These are phyloP conservation scores for Fusarium fujikuroi DNA, from an alignment of 2,329 filamentous ascomycete species.

Conservation along the genomic window DNA sequence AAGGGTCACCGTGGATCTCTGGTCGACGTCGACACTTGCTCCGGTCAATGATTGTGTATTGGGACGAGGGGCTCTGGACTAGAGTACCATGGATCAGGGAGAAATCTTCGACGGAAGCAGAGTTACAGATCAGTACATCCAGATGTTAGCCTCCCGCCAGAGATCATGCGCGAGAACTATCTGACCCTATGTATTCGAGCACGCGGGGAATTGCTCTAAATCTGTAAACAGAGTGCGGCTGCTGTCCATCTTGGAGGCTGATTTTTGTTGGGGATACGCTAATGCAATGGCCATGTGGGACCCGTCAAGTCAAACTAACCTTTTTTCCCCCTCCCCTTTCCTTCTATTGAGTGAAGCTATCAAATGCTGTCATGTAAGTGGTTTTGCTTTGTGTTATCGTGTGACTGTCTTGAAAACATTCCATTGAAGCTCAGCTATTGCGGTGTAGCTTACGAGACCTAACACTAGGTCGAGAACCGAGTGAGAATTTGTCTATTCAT, in stretches of 20 bases:
- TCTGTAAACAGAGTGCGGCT: constrained; percentile 34
- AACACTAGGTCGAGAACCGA: not conserved
- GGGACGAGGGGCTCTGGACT: constrained; percentile 22
- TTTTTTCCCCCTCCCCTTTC: not conserved
- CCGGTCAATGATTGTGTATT: constrained; percentile 15
- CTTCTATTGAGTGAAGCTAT: constrained; percentile 5
- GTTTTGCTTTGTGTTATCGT: constrained; percentile 4
- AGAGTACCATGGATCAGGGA: constrained; percentile 8
- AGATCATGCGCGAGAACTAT: not conserved
- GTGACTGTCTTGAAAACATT: not conserved
- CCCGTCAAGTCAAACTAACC: constrained; percentile 13
- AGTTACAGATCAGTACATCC: not conserved
- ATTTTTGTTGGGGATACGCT: constrained; percentile 47
- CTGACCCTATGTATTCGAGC: not conserved
- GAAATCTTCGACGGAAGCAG: not conserved
- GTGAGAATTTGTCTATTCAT: not conserved
- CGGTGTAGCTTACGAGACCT: not conserved
- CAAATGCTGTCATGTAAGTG: constrained; percentile 18
- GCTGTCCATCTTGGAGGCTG: constrained; percentile 13
- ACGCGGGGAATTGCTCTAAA: constrained; percentile 33
- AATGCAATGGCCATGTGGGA: constrained; percentile 41
- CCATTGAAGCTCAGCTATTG: not conserved
- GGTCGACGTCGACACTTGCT: constrained; percentile 32
- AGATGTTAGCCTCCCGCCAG: not conserved
- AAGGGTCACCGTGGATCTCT: constrained; percentile 31